Evolutionary conservation across 2,329 filamentous ascomycete genomes (phyloP).

Genomic region (Bertia moriformis): DNA sequence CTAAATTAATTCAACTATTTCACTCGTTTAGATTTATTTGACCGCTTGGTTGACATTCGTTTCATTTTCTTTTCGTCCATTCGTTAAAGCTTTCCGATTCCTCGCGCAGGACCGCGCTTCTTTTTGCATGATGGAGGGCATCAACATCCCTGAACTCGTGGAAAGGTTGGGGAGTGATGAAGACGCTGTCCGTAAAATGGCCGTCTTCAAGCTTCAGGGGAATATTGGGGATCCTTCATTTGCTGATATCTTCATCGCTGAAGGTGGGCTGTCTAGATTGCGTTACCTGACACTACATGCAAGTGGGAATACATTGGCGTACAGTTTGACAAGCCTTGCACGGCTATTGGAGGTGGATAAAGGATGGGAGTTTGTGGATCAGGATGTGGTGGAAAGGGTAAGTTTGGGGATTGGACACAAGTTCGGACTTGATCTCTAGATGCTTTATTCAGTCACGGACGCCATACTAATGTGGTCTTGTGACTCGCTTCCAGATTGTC

Average conservation of each 20-base stretch:
- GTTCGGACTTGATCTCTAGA: too few species aligned
- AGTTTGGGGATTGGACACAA: too few species aligned
- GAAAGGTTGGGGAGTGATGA: slow-evolving; percentile 20
- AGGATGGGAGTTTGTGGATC: slow-evolving; percentile 51
- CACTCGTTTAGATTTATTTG: too few species aligned
- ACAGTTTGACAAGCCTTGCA: slow-evolving; percentile 54
- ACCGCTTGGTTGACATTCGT: too few species aligned
- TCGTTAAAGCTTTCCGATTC: too few species aligned
- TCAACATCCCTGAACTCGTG: slow-evolving; percentile 15
- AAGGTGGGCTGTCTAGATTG: slow-evolving; percentile 49
- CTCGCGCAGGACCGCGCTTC: too few species aligned
- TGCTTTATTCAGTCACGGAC: too few species aligned
- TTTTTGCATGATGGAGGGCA: slow-evolving; percentile 17
- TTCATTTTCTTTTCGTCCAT: too few species aligned
- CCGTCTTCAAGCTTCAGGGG: slow-evolving; percentile 60
- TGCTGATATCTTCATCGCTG: slow-evolving; percentile 56
- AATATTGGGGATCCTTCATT: slow-evolving; percentile 60
- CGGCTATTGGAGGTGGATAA: slow-evolving; percentile 58
- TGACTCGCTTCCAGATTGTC: slow-evolving; percentile 25
- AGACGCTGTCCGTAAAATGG: slow-evolving; percentile 62
- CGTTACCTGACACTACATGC: slow-evolving; percentile 48
- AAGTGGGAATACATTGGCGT: slow-evolving; percentile 59
- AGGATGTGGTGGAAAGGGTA: slow-evolving; percentile 29
- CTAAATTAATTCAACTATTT: too few species aligned
- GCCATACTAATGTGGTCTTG: background rate